These are phyloP conservation scores for Wickerhamomyces ciferrii DNA, from an alignment of 805 yeast species.

Conservation along the genomic window DNA sequence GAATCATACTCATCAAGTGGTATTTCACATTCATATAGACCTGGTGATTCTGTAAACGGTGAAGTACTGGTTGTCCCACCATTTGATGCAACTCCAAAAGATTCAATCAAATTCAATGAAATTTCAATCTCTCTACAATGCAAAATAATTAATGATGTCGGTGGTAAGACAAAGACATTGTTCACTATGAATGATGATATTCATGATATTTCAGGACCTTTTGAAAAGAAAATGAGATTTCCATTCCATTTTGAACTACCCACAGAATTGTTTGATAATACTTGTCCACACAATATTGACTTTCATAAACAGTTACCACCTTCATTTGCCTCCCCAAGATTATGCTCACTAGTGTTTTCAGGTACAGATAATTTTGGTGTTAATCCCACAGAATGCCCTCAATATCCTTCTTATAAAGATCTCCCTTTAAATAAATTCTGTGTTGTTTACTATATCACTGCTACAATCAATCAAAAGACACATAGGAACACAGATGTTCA, in stretches of 20 bases:
- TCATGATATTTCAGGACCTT: background rate
- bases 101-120: conserved; percentile 15
- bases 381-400: conserved; percentile 1
- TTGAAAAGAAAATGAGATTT: background rate
- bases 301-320: conserved; percentile 10
- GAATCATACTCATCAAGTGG: background rate
- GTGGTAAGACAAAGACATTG: background rate
- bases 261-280: background rate
- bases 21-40: conserved; percentile 5
- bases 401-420: conserved; percentile 2
- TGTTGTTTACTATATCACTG: conserved; percentile 11
- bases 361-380: conserved; percentile 13
- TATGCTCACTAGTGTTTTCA: conserved; percentile 12
- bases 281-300: background rate
- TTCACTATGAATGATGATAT: background rate
- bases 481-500: background rate
- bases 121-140: conserved; percentile 13
- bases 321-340: conserved; percentile 13
- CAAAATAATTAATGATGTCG: background rate
- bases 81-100: conserved; percentile 1
- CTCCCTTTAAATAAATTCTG: conserved; percentile 5
- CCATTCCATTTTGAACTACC: background rate
- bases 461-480: conserved; percentile 5
- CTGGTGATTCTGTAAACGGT: conserved; percentile 15
- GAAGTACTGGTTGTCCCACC: conserved; percentile 5